Evolutionary conservation across 2,329 filamentous ascomycete genomes (phyloP), one percentile per base, ranked within the genome.

Genomic region (Alternaria rosae): DNA sequence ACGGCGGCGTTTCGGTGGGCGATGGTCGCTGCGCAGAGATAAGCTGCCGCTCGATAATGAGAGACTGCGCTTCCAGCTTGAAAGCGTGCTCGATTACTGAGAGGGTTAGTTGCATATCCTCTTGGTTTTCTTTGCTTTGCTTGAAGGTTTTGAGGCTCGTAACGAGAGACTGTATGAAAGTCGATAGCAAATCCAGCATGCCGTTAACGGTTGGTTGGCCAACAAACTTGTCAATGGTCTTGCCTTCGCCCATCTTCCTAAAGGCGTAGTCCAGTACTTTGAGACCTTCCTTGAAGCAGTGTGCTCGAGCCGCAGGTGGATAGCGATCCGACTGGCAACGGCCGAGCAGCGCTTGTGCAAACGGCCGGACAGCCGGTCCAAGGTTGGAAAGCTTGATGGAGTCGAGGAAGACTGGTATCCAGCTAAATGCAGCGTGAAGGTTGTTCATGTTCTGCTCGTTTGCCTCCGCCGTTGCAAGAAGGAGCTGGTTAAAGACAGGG

Each of bases 371-470:
- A 8, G 92, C 91, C 68, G 94, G 91, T 17, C 91, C 89, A 61
- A 93, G 88, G 71, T 93, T 92, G 58, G 89, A 87, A 6, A 89
- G 85, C 61, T 90, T 89, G 61, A 97, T 86, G 2, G 93, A 97
- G 28, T 86, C 84, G 64, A 97, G 86, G 74, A 97, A 93, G 0
- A 90, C 88, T 21, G 85, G 84, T 30, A 95, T 88, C 93, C 94
- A 98, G 21, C 87, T 88, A 9, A 93, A 88, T 58, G 92, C 87
- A 61, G 86, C 82, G 51, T 84, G 80, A 48, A 92, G 84, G 2
- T 89, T 85, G 0, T 86, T 84, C 57, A 83, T 82, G 5, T 86
- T 84, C n/a, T 85, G 84, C 44, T 85, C 82, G 8, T 83, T 78
- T 4, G 71, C 65, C n/a, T 69, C 69, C 8, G 59, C 72, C 11